Base-by-base conservation (phyloP, 2,329 filamentous ascomycete genomes). In the Rhinocladiella mackenziei region DNA sequence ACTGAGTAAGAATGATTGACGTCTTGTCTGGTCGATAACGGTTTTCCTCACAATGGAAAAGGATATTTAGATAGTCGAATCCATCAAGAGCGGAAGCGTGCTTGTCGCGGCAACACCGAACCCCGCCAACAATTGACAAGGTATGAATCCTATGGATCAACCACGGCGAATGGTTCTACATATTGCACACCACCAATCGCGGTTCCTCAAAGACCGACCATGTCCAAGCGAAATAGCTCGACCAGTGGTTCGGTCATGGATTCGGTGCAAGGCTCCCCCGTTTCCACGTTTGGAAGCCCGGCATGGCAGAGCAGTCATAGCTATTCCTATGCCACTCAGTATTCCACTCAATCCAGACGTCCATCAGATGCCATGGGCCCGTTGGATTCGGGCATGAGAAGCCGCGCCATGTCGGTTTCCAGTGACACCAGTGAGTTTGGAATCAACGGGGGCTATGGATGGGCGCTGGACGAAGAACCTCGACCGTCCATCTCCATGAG, bases 341-440 rank as follows among this genome's bases (percentile, higher is more conserved):
- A 18, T 25, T 35, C 43, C n/a, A n/a, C n/a, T n/a, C n/a, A n/a
- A 17, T 50, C 47, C 7, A 39, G 47, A 13, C 47, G 47, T 17
- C 36, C 43, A 9, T 50, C 47, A 15, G 47, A 50, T 22, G 47
- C 47, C 7, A 45, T 43, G 37, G 37, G 32, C n/a, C 33, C 47
- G 10, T n/a, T n/a, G n/a, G n/a, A n/a, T n/a, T n/a, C n/a, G n/a
- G 38, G 39, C 15, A 25, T 42, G 15, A 42, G 31, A 30, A 46
- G 38, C 23, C 48, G 48, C 5, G 43, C 48, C 13, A 40, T 39
- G 22, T 50, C 48, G n/a, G 34, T 30, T 5, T 43, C 48, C 5
- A 50, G 47, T 20, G 28, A 26, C 4, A 34, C 42, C 10, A 50
- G 43, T 20, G 39, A 43, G 7, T 50, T 43, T 33, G 48, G 48